Evolutionary conservation across 169 alveolate species (phyloP).

Genomic region (Eimeria tenella): DNA sequence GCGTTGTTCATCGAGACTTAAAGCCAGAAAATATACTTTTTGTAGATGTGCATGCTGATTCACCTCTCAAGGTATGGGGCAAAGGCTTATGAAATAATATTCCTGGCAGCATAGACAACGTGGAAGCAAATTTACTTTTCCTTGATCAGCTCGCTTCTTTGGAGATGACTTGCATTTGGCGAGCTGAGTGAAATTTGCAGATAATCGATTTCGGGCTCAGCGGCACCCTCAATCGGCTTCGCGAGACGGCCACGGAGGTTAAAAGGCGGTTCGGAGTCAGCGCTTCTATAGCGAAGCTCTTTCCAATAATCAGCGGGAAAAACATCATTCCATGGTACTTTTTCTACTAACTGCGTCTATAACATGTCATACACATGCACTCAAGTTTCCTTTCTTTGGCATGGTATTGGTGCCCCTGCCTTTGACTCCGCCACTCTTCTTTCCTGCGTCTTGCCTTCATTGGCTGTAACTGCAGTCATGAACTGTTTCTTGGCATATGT

Average conservation of each 20-base stretch:
- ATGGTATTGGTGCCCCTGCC: no score
- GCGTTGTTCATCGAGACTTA: conserved; percentile 91
- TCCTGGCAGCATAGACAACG: neutral
- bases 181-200: conserved; percentile 77
- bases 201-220: conserved; percentile 89
- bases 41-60: conserved; percentile 77
- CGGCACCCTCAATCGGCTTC: conserved; percentile 46
- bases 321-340: conserved; percentile 63
- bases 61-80: conserved; percentile 72
- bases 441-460: no score
- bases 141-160: neutral
- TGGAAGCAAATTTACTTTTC: no score
- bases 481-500: no score
- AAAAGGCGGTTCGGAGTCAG: conserved; percentile 49
- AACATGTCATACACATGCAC: no score
- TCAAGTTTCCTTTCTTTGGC: no score
- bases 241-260: conserved; percentile 68
- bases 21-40: conserved; percentile 92
- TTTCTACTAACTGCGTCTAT: neutral
- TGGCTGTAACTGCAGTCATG: no score
- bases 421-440: no score
- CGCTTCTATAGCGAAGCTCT: conserved; percentile 57
- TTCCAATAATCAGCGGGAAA: conserved; percentile 58
- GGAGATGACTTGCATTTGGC: neutral
- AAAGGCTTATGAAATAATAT: neutral